Evolutionary conservation across 768 basidiomycete species (phyloP).

Genomic region (Cubamyces lactineus): DNA sequence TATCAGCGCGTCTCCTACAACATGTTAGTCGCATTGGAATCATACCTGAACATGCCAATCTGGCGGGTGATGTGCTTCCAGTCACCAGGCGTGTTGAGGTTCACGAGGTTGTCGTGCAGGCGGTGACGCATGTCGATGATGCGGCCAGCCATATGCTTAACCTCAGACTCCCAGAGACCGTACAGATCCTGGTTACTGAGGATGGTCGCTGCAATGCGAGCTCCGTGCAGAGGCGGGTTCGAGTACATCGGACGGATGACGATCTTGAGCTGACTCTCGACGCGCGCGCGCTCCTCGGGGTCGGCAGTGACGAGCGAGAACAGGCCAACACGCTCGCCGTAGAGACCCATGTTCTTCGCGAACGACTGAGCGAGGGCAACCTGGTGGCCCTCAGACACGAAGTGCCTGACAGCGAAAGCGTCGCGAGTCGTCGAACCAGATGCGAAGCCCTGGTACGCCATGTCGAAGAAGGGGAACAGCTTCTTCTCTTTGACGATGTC

Average conservation of each 20-base stretch:
- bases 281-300: conserved; percentile 78
- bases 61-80: conserved; percentile 96
- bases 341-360: conserved; percentile 99
- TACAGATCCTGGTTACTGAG: conserved; percentile 76
- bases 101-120: conserved; percentile 74
- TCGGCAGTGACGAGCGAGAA: conserved; percentile 80
- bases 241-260: conserved; percentile 97
- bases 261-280: conserved; percentile 95
- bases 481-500: conserved; percentile 85
- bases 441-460: conserved; percentile 99
- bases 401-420: conserved; percentile 94
- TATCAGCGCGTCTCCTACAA: conserved; percentile 5
- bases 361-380: conserved; percentile 92
- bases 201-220: conserved; percentile 84
- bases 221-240: conserved; percentile 93
- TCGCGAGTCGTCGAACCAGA: conserved; percentile 90
- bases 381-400: conserved; percentile 89
- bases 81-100: conserved; percentile 88
- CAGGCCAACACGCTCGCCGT: conserved; percentile 97
- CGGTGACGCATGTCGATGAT: conserved; percentile 92
- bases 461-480: conserved; percentile 98
- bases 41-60: conserved; percentile 97
- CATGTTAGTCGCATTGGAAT: conserved; percentile 5
- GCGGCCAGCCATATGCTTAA: conserved; percentile 94
- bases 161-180: conserved; percentile 86